Evolutionary conservation across 169 alveolate species (phyloP).

Genomic region (Cryptosporidium parvum): DNA sequence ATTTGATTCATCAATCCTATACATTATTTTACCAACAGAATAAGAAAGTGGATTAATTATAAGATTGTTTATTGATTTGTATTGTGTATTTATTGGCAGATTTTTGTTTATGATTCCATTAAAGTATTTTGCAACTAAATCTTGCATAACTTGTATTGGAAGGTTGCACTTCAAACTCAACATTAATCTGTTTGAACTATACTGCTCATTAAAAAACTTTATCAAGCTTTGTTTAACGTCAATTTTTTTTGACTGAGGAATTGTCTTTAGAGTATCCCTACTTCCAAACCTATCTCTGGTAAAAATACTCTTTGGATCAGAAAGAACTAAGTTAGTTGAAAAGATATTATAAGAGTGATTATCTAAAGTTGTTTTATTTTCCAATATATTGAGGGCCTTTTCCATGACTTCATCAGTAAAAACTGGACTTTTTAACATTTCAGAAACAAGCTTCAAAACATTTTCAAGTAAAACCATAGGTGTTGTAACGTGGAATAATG

Average conservation of each 20-base stretch:
- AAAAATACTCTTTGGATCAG: neutral
- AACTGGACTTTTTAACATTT: neutral
- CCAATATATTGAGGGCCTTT: conserved; percentile 2
- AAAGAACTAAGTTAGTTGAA: neutral
- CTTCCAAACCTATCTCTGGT: conserved; percentile 16
- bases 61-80: neutral
- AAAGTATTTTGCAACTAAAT: neutral
- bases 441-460: neutral
- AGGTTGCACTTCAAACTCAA: neutral
- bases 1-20: neutral
- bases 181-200: conserved; percentile 20
- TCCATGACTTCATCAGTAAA: conserved; percentile 6
- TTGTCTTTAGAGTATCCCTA: neutral
- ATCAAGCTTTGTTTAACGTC: neutral
- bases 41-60: conserved; percentile 5
- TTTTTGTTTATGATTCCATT: conserved; percentile 14
- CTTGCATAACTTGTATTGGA: conserved; percentile 1
- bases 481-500: neutral
- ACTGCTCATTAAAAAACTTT: conserved; percentile 17
- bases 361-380: neutral
- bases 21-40: conserved; percentile 7
- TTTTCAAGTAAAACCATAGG: neutral
- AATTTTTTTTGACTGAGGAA: neutral
- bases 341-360: neutral
- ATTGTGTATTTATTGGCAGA: neutral